These are phyloP conservation scores for Vitis rotundifolia DNA, from an alignment of 164 flowering plant genomes.

Conservation along the genomic window DNA sequence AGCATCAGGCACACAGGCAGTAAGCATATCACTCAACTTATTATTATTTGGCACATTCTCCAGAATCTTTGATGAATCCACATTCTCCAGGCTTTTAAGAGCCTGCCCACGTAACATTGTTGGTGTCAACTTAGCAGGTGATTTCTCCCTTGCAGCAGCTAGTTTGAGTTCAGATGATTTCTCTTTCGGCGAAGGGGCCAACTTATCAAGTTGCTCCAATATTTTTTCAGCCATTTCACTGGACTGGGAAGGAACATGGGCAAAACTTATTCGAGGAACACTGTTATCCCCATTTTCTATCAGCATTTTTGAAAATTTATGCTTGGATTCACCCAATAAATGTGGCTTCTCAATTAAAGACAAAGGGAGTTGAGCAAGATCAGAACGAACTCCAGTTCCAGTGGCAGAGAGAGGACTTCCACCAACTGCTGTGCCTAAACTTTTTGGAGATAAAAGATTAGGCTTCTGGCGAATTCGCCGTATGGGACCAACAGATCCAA, in stretches of 20 bases:
- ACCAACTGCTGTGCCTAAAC: constrained; percentile 20
- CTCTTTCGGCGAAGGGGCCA: constrained; percentile 57
- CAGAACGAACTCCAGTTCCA: constrained; percentile 22
- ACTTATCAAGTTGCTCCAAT: constrained; percentile 70
- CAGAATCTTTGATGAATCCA: constrained; percentile 54
- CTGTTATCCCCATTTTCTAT: constrained; percentile 30
- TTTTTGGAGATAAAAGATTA: constrained; percentile 47
- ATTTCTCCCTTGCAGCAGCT: constrained; percentile 37
- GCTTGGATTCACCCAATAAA: constrained; percentile 13
- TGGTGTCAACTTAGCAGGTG: constrained; percentile 53
- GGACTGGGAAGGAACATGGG: constrained; percentile 69
- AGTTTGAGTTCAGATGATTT: constrained; percentile 54
- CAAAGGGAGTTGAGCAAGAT: constrained; percentile 20
- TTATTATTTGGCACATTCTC: constrained; percentile 27
- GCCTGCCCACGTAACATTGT: constrained; percentile 66
- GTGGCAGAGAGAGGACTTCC: constrained; percentile 25
- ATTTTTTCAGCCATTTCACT: constrained; percentile 75
- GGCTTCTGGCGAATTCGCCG: constrained; percentile 88
- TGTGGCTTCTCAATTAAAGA: constrained; percentile 20
- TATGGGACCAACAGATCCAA: constrained; percentile 75
- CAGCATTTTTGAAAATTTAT: constrained; percentile 19
- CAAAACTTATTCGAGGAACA: constrained; percentile 29
- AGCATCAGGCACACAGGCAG: constrained; percentile 9
- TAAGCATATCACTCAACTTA: constrained; percentile 20
- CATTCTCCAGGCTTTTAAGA: constrained; percentile 66